Conservation (phyloP, 768 basidiomycete species). For the Dendrothele bispora region DNA sequence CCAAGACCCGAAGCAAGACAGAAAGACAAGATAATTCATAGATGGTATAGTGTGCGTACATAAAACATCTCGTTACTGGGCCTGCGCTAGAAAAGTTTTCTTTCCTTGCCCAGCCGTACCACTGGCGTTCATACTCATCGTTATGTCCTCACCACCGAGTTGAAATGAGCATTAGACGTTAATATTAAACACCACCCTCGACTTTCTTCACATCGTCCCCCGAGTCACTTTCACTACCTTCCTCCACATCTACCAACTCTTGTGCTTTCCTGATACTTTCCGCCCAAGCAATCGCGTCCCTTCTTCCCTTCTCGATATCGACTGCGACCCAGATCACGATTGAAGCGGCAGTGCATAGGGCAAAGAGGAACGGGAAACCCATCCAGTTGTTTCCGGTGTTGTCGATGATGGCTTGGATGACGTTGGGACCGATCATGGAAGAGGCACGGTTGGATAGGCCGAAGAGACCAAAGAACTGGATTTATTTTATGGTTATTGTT, state of each 20-base stretch:
- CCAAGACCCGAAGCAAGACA: no score
- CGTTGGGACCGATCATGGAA: constrained; percentile 86
- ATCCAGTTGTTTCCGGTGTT: constrained; percentile 73
- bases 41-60: no score
- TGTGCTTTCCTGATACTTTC: constrained; percentile 21
- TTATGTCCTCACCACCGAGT: no score
- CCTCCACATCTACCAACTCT: constrained; percentile 13
- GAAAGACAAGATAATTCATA: no score
- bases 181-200: no score
- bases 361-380: constrained; percentile 84
- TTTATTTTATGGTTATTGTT: no score
- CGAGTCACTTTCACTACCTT: constrained; percentile 6
- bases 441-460: constrained; percentile 83
- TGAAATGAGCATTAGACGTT: no score
- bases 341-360: constrained; percentile 63
- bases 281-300: constrained; percentile 63
- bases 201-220: no score
- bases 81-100: no score
- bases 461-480: constrained; percentile 83
- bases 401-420: constrained; percentile 82
- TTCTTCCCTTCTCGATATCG: constrained; percentile 61
- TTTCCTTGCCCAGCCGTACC: no score
- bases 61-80: no score
- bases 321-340: constrained; percentile 78
- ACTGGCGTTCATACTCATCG: no score